Base-by-base conservation (phyloP, 2,329 filamentous ascomycete species). In the Tolypocladium tundrense region DNA sequence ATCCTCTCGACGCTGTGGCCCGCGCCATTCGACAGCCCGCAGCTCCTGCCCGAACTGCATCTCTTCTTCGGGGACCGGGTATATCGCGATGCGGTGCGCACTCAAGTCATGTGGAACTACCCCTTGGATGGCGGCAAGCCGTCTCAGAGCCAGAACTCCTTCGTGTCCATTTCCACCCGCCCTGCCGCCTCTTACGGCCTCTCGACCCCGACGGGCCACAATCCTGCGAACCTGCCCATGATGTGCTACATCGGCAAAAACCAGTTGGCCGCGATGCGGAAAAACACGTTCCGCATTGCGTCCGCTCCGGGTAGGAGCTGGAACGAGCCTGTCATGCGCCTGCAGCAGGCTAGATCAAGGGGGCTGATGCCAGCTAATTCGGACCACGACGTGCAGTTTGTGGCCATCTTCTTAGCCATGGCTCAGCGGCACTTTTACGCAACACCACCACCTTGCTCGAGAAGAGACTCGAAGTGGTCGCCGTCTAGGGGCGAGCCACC, bases 351-450 rank as follows among this genome's bases (percentile, higher is more conserved):
- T 16, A 75, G 80, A 1, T 73, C 75, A 6, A 80, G 77, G 64
- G 69, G 70, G 53, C 69, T 84, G 4, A 58, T 77, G 4, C 82
- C 82, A 0, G 65, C 69, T 3, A 74, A 83, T 54, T 60, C 67
- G 2, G 75, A 83, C 54, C 76, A 80, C 53, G 82, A 85, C 63
- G 71, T 78, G 0, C 77, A 81, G 58, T 72, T 83, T 41, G 70
- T 81, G 6, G 80, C 75, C 24, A 73, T 78, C 50, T 77, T 84
- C 58, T 63, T 85, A 14, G 77, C 79, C 53, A 80, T 85, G 77
- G 82, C 82, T 9, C 82, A 85, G 63, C 72, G 75, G 10, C 74
- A 79, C 53, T 81, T 80, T 58, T 83, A 84, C 64, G 62, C 60
- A 11, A 40, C 48, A 21, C 68, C 66, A 19, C 39, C 59, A 21